A percentile compares a stretch with the other conserved stretches of the same genome.
phyloP scores from a whole-genome alignment of 169 alveolate species.

The Babesia sp. region DNA sequence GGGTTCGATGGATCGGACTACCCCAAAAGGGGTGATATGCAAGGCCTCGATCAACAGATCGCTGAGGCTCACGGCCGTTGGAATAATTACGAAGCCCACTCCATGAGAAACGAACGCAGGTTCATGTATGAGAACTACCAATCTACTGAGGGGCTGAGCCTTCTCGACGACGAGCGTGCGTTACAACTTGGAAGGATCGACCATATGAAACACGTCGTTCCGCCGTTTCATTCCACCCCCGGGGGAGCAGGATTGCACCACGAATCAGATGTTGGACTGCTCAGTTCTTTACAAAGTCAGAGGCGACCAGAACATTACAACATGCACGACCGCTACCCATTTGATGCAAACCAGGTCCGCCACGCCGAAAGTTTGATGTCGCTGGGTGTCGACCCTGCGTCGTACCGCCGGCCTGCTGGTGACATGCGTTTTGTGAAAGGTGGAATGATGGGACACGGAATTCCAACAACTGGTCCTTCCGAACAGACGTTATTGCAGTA shows the following conservation, averaged over 20 bases:
- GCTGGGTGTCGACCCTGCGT: not conserved
- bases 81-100: slow-evolving; percentile 7
- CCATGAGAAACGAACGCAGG: not conserved
- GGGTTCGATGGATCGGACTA: slow-evolving; percentile 11
- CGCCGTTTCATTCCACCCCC: not conserved
- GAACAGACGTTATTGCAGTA: slow-evolving; percentile 6
- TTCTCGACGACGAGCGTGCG: not conserved
- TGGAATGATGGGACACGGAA: not conserved
- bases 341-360: not conserved
- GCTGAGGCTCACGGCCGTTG: not conserved
- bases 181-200: not conserved
- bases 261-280: not conserved
- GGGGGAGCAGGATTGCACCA: not conserved
- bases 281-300: not conserved
- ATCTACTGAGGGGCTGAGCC: not conserved
- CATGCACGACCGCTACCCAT: not conserved
- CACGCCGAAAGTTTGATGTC: not conserved
- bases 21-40: not conserved
- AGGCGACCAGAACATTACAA: not conserved
- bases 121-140: slow-evolving; percentile 1
- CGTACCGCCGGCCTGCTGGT: not conserved
- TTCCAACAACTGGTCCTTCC: not conserved
- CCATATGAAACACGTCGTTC: slow-evolving; percentile 4
- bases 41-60: not conserved
- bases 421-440: not conserved